Conservation (phyloP, 495 filamentous ascomycete genomes). For the Hyphodiscus hymeniophilus region DNA sequence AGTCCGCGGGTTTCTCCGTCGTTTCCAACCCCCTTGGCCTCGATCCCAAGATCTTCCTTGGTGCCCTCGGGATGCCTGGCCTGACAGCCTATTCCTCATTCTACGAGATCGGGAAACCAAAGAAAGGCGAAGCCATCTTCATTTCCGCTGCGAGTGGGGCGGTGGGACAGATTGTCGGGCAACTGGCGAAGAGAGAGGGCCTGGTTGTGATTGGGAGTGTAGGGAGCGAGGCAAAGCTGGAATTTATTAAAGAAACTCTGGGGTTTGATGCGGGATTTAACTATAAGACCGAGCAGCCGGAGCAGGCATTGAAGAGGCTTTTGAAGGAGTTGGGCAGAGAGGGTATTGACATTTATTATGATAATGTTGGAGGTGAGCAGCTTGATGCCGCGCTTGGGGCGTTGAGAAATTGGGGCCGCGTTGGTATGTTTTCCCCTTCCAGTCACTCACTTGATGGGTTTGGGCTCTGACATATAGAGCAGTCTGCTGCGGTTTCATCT, state of each 20-base stretch:
- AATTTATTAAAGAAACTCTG: constrained; percentile 56
- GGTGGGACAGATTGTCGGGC: constrained; percentile 76
- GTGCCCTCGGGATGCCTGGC: constrained; percentile 79
- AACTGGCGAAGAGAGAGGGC: constrained; percentile 81
- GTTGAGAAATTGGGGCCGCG: constrained; percentile 61
- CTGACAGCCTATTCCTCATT: constrained; percentile 74
- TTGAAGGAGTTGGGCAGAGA: constrained; percentile 51
- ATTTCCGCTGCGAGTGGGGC: constrained; percentile 73
- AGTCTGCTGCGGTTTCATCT: constrained; percentile 46
- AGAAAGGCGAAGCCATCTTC: constrained; percentile 83
- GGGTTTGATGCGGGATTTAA: constrained; percentile 66
- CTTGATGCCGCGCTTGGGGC: constrained; percentile 64
- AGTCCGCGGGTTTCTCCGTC: constrained; percentile 27
- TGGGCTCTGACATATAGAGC: neutral
- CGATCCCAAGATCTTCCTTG: constrained; percentile 55
- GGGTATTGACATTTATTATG: constrained; percentile 89
- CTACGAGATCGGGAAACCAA: constrained; percentile 74
- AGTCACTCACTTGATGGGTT: neutral
- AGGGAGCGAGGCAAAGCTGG: constrained; percentile 59
- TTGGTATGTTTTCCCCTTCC: constrained; percentile 26
- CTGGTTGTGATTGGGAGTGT: constrained; percentile 65
- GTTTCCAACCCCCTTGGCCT: constrained; percentile 54
- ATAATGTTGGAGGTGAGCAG: constrained; percentile 88
- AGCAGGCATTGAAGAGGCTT: constrained; percentile 55
- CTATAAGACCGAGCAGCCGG: constrained; percentile 53